phyloP scores from a whole-genome alignment of 176 grass and related monocot species.

The Juncus inflexus region DNA sequence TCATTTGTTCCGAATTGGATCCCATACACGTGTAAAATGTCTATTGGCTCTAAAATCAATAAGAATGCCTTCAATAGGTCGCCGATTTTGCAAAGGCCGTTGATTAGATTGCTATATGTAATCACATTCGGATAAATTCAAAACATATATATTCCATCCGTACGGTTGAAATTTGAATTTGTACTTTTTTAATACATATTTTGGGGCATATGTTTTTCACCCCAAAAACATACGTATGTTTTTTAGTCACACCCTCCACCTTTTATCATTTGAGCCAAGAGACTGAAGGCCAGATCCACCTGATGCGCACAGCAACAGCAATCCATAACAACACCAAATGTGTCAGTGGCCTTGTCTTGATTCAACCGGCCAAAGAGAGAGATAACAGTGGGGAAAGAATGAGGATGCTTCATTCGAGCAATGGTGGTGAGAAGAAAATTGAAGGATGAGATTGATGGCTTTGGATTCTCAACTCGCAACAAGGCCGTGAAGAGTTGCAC shows the following conservation, averaged over 20 bases:
- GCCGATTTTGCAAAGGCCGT: neutral
- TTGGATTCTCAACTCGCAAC: neutral
- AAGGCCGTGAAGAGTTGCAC: neutral
- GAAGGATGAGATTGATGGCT: neutral
- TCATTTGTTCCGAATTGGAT: no score
- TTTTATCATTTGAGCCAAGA: conserved; percentile 64
- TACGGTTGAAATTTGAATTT: no score
- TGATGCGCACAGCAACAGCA: conserved; percentile 67
- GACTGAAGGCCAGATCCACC: conserved; percentile 55
- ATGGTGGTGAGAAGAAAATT: neutral
- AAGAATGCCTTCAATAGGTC: neutral
- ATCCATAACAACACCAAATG: no score
- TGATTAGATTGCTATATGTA: conserved; percentile 3
- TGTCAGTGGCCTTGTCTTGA: neutral
- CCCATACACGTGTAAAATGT: no score
- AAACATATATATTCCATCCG: no score
- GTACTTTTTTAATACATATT: no score
- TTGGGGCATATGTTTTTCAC: no score
- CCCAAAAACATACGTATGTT: no score
- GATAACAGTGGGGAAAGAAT: neutral
- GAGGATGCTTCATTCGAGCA: neutral
- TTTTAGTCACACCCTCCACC: no score
- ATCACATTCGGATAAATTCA: neutral
- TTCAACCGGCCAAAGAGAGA: neutral
- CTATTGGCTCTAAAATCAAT: no score